Conservation (phyloP, 139 green algal species). For the Pycnococcus provasolii region DNA sequence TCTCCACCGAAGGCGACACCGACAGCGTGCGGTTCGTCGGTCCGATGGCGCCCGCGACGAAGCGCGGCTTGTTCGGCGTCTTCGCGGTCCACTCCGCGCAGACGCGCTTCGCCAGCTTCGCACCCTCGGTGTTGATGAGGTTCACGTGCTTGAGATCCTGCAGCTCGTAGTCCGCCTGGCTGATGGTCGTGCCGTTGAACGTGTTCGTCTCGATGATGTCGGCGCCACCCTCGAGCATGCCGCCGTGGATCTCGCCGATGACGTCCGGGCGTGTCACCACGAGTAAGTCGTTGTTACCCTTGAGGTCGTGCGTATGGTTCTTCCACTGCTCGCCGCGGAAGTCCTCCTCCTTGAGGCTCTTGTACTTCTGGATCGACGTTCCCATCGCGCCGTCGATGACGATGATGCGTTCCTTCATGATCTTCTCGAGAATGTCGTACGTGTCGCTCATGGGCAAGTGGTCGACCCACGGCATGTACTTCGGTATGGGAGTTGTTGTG, state of each 20-base stretch:
- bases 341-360: constrained; percentile 75
- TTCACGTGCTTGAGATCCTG: constrained; percentile 73
- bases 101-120: constrained; percentile 63
- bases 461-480: constrained; percentile 21
- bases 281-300: constrained; percentile 97
- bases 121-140: constrained; percentile 79
- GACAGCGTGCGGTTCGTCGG: constrained; percentile 94
- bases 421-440: constrained; percentile 20
- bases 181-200: constrained; percentile 89
- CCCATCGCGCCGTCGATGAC: constrained; percentile 97
- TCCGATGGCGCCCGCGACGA: constrained; percentile 87
- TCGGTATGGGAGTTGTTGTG: neutral
- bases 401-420: constrained; percentile 80
- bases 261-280: constrained; percentile 88
- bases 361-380: constrained; percentile 74
- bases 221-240: constrained; percentile 76
- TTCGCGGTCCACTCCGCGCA: constrained; percentile 54
- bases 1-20: constrained; percentile 32
- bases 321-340: constrained; percentile 55
- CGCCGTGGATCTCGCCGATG: constrained; percentile 82
- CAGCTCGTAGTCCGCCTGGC: constrained; percentile 86
- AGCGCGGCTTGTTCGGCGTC: constrained; percentile 67
- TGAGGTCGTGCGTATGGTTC: constrained; percentile 77
- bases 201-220: constrained; percentile 99
- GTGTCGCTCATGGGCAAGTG: neutral